Base-by-base conservation (phyloP, 108 stramenopile genomes). In the Cyclostephanos tholiformis region DNA sequence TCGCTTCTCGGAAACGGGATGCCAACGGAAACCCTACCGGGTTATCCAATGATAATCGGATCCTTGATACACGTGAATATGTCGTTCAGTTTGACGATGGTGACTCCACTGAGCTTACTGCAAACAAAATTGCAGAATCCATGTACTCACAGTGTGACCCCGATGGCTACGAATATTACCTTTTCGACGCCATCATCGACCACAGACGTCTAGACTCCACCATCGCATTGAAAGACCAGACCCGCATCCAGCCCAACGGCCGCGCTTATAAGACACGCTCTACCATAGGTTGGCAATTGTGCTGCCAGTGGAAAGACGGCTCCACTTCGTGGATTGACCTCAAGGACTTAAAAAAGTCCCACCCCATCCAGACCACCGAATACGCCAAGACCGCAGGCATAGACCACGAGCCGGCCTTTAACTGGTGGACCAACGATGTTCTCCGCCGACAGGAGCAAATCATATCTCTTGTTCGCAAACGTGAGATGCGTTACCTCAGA, bases 1-100 rank as follows among this genome's bases (percentile, higher is more conserved):
- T n/a, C n/a, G n/a, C n/a, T n/a, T n/a, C 57, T 14, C 72, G 78
- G 0, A 85, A 85, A 59, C 55, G 77, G 1, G 51, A 77, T 29
- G 38, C 56, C 20, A 65, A 71, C 63, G 85, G 82, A 0, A 74
- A 62, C 26, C 82, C 76, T 4, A 51, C 83, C 58, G 82, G 82
- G 0, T 19, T 20, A 3, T 8, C 43, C 4, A 58, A 59, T 44
- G 50, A 35, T 3, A 36, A 72, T 36, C 29, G 64, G 0, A 67
- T 67, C 10, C 71, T 76, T 10, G 76, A 82, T 35, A 72, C 75
- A 0, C 43, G 81, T 0, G 6, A 67, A 8, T 81, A 81, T 43
- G 29, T 41, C 0, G 80, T 67, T 55, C 65, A 53, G 70, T 32
- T 70, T 39, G 41, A 66, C 22, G 79, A 80, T 36, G 77, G 72